Conservation (phyloP, 768 basidiomycete genomes). For the Suillus decipiens region DNA sequence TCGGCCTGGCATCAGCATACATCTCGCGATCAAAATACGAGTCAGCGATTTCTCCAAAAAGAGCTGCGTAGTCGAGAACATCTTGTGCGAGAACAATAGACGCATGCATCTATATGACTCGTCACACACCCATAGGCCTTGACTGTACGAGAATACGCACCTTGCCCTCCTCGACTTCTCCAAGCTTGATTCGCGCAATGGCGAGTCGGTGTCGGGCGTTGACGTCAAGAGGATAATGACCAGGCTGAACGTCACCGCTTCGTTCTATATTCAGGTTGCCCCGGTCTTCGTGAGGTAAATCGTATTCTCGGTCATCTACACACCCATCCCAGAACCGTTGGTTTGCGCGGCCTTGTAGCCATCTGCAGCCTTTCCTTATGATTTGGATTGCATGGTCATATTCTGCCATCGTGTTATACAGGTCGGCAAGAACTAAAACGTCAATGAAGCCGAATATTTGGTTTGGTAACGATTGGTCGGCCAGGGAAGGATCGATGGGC, state of each 20-base stretch:
- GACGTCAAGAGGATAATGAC: conserved; percentile 65
- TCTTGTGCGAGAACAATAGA: conserved; percentile 71
- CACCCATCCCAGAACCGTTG: conserved; percentile 80
- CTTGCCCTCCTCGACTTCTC: conserved; percentile 79
- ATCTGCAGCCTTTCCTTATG: conserved; percentile 77
- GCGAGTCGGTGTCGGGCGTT: conserved; percentile 84
- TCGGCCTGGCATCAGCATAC: conserved; percentile 76
- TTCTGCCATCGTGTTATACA: conserved; percentile 72
- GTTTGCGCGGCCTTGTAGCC: conserved; percentile 83
- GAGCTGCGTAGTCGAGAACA: conserved; percentile 69
- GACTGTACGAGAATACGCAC: conserved; percentile 41
- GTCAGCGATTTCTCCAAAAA: conserved; percentile 85
- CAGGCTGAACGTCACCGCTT: conserved; percentile 52
- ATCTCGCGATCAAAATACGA: conserved; percentile 76
- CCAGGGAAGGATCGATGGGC: conserved; percentile 30
- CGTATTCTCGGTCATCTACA: conserved; percentile 90
- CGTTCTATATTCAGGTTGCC: conserved; percentile 33
- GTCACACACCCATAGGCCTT: background rate
- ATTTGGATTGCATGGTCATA: conserved; percentile 66
- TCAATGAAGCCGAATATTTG: conserved; percentile 41
- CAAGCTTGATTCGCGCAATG: conserved; percentile 77
- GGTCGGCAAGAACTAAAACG: conserved; percentile 82
- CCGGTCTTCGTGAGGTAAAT: conserved; percentile 39
- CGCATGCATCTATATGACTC: conserved; percentile 65
- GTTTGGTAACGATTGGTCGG: conserved; percentile 13